A percentile compares a stretch with the other conserved stretches of the same genome.
Evolutionary conservation across 2,329 filamentous ascomycete species (phyloP).

Genomic region (Pseudogymnoascus sp.): DNA sequence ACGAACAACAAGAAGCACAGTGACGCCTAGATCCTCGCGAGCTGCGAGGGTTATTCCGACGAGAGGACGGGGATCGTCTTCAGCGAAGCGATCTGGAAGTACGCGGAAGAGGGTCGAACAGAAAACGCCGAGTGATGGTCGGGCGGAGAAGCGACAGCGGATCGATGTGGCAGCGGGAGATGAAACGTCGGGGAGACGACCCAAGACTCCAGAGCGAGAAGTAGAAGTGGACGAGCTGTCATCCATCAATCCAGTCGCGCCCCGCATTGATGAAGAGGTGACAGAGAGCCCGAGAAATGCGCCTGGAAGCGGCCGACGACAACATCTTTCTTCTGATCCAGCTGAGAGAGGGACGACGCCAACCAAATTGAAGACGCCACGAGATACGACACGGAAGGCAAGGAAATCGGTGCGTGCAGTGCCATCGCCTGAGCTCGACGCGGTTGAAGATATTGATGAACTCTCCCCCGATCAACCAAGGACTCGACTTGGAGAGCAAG

Average conservation of each 20-base stretch:
- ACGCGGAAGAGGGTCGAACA: neutral
- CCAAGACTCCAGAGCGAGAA: constrained; percentile 17
- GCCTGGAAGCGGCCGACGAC: constrained; percentile 46
- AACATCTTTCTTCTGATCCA: neutral
- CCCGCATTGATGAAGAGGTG: constrained; percentile 33
- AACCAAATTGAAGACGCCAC: constrained; percentile 31
- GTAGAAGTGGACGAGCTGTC: constrained; percentile 14
- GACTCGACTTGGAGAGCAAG: constrained; percentile 19
- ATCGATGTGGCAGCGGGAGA: constrained; percentile 16
- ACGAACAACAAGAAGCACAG: constrained; percentile 7
- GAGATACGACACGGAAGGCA: constrained; percentile 31
- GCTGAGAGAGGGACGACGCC: constrained; percentile 19
- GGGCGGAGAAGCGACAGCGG: constrained; percentile 18
- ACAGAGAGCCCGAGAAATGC: constrained; percentile 46
- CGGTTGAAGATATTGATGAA: constrained; percentile 23
- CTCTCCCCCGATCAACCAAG: constrained; percentile 24
- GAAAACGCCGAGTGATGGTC: constrained; percentile 2
- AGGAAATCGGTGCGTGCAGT: neutral
- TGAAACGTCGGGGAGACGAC: constrained; percentile 11
- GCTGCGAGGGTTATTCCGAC: constrained; percentile 19
- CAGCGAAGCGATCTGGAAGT: neutral
- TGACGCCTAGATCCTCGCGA: constrained; percentile 11
- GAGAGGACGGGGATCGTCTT: constrained; percentile 21
- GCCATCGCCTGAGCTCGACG: constrained; percentile 7
- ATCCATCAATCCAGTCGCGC: constrained; percentile 1